Conservation (phyloP, 306 rosid species). For the Ochetophila trinervis region DNA sequence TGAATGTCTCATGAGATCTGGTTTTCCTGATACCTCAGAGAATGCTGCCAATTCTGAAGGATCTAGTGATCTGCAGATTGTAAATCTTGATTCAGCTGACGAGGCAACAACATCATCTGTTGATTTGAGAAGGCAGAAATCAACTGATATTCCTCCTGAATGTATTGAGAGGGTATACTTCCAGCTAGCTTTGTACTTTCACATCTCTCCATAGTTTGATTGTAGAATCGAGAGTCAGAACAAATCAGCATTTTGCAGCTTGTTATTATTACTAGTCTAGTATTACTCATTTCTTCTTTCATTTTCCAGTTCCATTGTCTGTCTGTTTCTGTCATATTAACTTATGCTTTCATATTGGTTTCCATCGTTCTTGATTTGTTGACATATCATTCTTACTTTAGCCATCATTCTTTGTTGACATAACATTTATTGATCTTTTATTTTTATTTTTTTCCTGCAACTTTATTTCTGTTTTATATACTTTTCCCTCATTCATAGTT, state of each 20-base stretch:
- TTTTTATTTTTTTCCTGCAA: background rate
- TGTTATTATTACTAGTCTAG: no score
- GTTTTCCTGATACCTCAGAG: constrained; percentile 49
- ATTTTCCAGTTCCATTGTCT: no score
- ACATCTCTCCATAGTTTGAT: background rate
- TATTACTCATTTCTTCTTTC: no score
- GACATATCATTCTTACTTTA: background rate
- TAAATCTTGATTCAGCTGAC: constrained; percentile 32
- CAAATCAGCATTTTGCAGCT: background rate
- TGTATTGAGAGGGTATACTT: constrained; percentile 62
- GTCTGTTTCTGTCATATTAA: no score
- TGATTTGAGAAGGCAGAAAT: constrained; percentile 35
- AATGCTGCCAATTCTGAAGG: constrained; percentile 39
- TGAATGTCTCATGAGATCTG: constrained; percentile 85
- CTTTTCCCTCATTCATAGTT: background rate
- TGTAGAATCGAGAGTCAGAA: no score
- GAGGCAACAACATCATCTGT: constrained; percentile 42
- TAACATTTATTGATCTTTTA: background rate
- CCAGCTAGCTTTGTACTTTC: background rate
- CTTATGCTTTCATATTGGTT: background rate
- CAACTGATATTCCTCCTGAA: constrained; percentile 55
- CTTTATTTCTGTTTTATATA: background rate
- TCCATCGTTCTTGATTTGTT: constrained; percentile 1
- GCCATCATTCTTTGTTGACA: constrained; percentile 15
- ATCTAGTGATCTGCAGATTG: constrained; percentile 29